Base-by-base conservation (phyloP, 208 protist genomes). In the Trypanosoma theileri region DNA sequence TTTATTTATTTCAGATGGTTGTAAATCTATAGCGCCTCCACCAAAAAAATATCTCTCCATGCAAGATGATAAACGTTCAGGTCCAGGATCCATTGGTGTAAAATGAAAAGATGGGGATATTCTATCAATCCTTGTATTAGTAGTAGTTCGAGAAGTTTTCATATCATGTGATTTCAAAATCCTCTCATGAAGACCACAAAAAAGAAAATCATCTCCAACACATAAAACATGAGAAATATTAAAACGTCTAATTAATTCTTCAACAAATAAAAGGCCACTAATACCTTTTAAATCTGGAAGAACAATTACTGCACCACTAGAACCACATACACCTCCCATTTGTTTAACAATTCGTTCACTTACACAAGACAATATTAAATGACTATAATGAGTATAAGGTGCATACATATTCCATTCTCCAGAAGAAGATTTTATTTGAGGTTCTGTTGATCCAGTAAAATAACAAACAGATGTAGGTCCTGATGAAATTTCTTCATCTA, bases 11-110 rank as follows among this genome's bases (percentile, higher is more conserved):
- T 79, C 76, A 19, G 84, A 87, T 12, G 86, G 87, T 44, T 84
- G 79, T 31, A 95, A 56, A 31, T 68, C 73, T 14, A 91, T 69
- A 52, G 83, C 59, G 13, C 90, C 87, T 4, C 73, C 73, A 19
- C 87, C 90, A 22, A 84, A 72, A 77, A 95, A 95, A 72, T 85
- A 93, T 44, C 77, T 76, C 44, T 81, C 81, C 51, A 91, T 82
- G 22, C 48, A 66, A 4, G 59, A 59, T 9, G 87, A 75, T 46
- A 88, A 41, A 35, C 26, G 56, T 31, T 86, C 82, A 0, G 74
- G 41, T 4, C 52, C 44, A 10, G 46, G 7, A 55, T 77, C 54
- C 4, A 74, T 67, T n/a, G 80, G 44, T 35, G 67, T 52, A 46
- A 62, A 82, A 57, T 79, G 51, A 62, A 62, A 87, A 35, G 74